These are phyloP conservation scores for Phalaenopsis aphrodite DNA, from an alignment of 106 monocot species.

Conservation along the genomic window DNA sequence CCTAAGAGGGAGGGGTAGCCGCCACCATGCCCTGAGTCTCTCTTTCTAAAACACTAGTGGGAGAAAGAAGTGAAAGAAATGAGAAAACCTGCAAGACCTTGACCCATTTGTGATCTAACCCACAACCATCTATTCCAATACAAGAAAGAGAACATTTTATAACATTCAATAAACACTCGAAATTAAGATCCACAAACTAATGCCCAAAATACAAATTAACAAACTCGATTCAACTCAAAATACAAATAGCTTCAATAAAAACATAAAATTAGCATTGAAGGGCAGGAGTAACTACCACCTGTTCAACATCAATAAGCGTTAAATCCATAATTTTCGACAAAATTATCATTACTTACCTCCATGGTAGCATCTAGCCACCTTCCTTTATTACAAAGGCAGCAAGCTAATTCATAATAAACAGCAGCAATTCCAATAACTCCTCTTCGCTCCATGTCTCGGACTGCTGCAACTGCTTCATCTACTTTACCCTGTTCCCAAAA, in stretches of 20 bases:
- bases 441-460: conserved; percentile 81
- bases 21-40: too few species aligned
- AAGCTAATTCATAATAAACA: conserved; percentile 93
- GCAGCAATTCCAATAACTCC: conserved; percentile 74
- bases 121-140: background rate
- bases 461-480: conserved; percentile 59
- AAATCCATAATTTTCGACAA: background rate
- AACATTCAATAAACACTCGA: background rate
- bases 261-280: background rate
- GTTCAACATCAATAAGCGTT: background rate
- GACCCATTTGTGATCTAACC: too few species aligned
- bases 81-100: too few species aligned
- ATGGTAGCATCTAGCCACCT: conserved; percentile 77
- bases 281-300: background rate
- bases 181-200: background rate
- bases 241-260: background rate
- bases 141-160: background rate
- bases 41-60: background rate
- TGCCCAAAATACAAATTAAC: background rate
- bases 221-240: background rate
- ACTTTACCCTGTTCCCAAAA: conserved; percentile 78
- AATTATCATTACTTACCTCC: conserved; percentile 38
- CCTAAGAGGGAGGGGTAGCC: too few species aligned
- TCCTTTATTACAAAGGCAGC: conserved; percentile 77
- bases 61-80: too few species aligned